These are phyloP conservation scores for Solanum microdontum DNA, from an alignment of 257 asterid species.

Conservation along the genomic window DNA sequence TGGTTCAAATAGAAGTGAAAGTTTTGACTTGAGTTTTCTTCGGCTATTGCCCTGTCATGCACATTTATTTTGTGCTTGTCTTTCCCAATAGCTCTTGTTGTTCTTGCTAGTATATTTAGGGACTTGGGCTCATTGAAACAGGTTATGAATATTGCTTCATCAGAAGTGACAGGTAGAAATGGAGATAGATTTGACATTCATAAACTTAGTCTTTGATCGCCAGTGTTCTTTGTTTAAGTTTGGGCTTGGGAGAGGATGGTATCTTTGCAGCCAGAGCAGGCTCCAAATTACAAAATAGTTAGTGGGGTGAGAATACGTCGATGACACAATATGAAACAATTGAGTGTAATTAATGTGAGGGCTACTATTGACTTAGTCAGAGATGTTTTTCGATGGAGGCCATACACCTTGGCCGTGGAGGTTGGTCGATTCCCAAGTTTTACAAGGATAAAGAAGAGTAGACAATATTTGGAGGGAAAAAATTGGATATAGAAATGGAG, in stretches of 20 bases:
- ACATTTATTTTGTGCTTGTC: too few relatives aligned
- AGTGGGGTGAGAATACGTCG: slow-evolving; percentile 6
- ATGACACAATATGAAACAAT: slow-evolving; percentile 8
- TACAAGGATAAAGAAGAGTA: slow-evolving; percentile 9
- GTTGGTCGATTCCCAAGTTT: slow-evolving; percentile 12
- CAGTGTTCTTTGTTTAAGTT: slow-evolving; percentile 19
- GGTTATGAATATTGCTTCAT: neutral
- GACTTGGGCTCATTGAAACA: neutral
- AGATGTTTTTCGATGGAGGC: slow-evolving; percentile 15
- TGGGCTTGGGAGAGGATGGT: slow-evolving; percentile 40
- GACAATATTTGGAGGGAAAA: neutral
- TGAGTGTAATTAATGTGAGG: slow-evolving; percentile 10
- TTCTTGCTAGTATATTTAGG: neutral
- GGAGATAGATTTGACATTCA: neutral
- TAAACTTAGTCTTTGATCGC: slow-evolving; percentile 9
- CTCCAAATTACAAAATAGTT: neutral
- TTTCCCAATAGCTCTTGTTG: too few relatives aligned
- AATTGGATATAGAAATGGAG: slow-evolving; percentile 1
- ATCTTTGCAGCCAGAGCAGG: slow-evolving; percentile 1
- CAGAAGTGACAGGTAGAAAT: neutral
- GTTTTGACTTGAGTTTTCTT: too few relatives aligned
- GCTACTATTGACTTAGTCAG: slow-evolving; percentile 8
- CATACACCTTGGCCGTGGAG: slow-evolving; percentile 12
- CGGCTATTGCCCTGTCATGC: too few relatives aligned
- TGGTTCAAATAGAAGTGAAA: too few relatives aligned